These are phyloP conservation scores for Cyclotella atomus DNA, from an alignment of 108 stramenopile genomes.

Conservation along the genomic window DNA sequence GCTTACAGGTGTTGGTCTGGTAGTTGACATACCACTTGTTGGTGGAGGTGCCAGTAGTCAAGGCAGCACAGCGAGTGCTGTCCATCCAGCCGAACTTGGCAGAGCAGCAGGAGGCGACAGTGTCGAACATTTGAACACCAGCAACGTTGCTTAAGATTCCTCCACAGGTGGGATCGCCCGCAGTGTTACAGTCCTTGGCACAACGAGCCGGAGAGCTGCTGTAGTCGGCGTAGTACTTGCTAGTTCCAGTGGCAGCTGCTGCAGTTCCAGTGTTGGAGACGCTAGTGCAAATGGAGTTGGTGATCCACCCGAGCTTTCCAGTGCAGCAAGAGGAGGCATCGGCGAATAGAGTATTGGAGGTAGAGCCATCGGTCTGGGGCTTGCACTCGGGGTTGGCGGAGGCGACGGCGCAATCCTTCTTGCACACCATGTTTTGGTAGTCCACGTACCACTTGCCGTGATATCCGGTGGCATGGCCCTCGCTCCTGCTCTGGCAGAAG, in stretches of 20 bases:
- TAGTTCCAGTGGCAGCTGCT: slow-evolving; percentile 3
- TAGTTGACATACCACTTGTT: slow-evolving; percentile 19
- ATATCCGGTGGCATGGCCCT: neutral
- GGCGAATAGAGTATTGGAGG: slow-evolving; percentile 3
- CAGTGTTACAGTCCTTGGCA: slow-evolving; percentile 12
- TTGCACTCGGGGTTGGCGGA: neutral
- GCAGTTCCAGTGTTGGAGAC: slow-evolving; percentile 2
- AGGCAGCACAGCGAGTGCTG: neutral
- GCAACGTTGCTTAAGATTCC: neutral
- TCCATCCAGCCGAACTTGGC: slow-evolving; percentile 10
- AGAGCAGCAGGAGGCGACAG: neutral
- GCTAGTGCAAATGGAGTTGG: neutral
- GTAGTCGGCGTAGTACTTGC: slow-evolving; percentile 10
- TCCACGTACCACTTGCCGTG: slow-evolving; percentile 21
- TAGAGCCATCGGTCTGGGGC: neutral
- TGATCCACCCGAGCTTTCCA: slow-evolving; percentile 12
- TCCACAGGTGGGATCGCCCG: neutral
- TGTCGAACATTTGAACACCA: slow-evolving; percentile 9
- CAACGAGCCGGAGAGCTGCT: neutral
- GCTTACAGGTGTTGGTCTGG: slow-evolving; percentile 2
- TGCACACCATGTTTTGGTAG: slow-evolving; percentile 14
- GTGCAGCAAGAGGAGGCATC: slow-evolving; percentile 3
- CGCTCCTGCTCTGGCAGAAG: slow-evolving; percentile 1
- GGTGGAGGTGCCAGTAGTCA: neutral
- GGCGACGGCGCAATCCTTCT: slow-evolving; percentile 8